Evolutionary conservation across 768 basidiomycete species (phyloP).

Genomic region (Leccinum incarnatum): DNA sequence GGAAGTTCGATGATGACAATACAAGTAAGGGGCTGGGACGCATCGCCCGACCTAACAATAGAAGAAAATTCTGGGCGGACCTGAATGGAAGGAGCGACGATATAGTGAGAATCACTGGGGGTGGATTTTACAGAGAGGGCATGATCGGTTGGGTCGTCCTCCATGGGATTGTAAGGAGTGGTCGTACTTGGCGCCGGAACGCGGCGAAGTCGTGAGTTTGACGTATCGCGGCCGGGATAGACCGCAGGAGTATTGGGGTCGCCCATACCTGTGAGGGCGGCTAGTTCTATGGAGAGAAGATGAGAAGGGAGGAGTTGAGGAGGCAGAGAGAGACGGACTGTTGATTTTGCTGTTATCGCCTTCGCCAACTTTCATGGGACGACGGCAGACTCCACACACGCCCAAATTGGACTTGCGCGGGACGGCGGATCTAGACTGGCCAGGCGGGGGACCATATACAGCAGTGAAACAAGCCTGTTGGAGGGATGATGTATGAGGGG

Average conservation of each 20-base stretch:
- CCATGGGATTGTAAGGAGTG: conserved; percentile 59
- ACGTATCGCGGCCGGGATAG: conserved; percentile 68
- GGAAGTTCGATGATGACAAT: conserved; percentile 93
- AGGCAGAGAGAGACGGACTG: conserved; percentile 54
- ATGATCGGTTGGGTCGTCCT: conserved; percentile 83
- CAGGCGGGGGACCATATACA: conserved; percentile 88
- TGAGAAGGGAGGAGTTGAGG: conserved; percentile 1
- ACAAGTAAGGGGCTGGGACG: conserved; percentile 86
- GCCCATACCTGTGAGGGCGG: conserved; percentile 88
- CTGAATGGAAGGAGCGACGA: conserved; percentile 91
- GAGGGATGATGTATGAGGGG: conserved; percentile 5
- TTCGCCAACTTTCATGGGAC: conserved; percentile 95
- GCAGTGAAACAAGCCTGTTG: conserved; percentile 92
- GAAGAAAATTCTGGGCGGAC: conserved; percentile 90
- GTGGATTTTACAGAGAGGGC: conserved; percentile 47
- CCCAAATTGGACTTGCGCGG: conserved; percentile 80
- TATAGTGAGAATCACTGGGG: conserved; percentile 54
- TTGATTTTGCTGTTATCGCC: conserved; percentile 80
- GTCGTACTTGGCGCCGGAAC: conserved; percentile 21
- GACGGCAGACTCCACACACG: conserved; percentile 94
- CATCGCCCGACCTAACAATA: conserved; percentile 64
- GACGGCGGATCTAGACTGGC: conserved; percentile 48
- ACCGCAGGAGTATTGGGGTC: conserved; percentile 52
- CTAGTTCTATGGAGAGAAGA: conserved; percentile 65
- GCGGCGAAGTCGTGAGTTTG: conserved; percentile 35